These are phyloP conservation scores for Erythrophleum ivorense DNA, from an alignment of 331 rosid genomes.

Conservation along the genomic window DNA sequence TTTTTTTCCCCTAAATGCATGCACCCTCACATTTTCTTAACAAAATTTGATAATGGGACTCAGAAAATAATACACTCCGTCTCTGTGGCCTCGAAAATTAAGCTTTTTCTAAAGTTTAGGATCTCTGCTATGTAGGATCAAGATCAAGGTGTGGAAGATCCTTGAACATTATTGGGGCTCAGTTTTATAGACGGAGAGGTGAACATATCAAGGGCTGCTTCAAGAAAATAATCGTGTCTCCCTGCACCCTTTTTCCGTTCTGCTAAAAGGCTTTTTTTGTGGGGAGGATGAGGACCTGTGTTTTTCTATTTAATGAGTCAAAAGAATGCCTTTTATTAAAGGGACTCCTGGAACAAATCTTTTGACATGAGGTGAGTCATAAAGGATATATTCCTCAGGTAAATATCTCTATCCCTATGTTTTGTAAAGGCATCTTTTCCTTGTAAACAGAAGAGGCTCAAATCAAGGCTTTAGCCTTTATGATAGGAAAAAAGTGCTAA, in stretches of 20 bases:
- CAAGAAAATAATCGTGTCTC: not conserved
- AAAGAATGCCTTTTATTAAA: slow-evolving; percentile 21
- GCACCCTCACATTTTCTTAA: not conserved
- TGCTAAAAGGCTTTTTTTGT: not conserved
- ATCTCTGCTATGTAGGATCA: not conserved
- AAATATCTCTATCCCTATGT: slow-evolving; percentile 17
- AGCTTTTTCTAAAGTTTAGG: not conserved
- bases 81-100: not conserved
- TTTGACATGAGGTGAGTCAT: slow-evolving; percentile 46
- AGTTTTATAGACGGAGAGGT: not conserved
- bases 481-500: slow-evolving; percentile 39
- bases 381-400: slow-evolving; percentile 38
- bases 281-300: not conserved
- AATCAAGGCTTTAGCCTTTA: slow-evolving; percentile 43
- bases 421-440: slow-evolving; percentile 38
- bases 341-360: slow-evolving; percentile 25
- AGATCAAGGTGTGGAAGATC: not conserved
- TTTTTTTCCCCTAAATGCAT: not conserved
- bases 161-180: not conserved
- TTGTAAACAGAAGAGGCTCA: slow-evolving; percentile 45
- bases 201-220: not conserved
- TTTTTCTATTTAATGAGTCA: not conserved
- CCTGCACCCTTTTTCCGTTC: not conserved
- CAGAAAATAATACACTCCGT: not conserved
- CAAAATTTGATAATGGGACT: not conserved